phyloP scores from a whole-genome alignment of 1,284 basidiomycete genomes.

The Laetiporus sulphureus region DNA sequence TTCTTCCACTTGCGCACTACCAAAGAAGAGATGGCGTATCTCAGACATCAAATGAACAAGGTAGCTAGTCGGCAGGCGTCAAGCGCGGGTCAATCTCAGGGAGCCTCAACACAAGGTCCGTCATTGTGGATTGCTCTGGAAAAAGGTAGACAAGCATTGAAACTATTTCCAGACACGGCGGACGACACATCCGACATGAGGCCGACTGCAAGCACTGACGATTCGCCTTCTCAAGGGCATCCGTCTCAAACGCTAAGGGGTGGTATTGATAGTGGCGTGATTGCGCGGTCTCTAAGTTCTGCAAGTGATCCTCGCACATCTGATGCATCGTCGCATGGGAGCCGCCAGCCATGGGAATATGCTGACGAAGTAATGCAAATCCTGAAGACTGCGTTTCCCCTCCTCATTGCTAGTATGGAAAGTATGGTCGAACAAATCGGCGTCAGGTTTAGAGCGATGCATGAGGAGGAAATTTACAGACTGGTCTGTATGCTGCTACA shows the following conservation, averaged over 20 bases:
- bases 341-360: conserved; percentile 81
- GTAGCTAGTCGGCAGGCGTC: conserved; percentile 28
- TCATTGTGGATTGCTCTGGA: background rate
- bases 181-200: background rate
- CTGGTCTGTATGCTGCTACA: conserved; percentile 81
- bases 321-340: conserved; percentile 26
- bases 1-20: conserved; percentile 95
- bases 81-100: conserved; percentile 10
- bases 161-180: conserved; percentile 2
- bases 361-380: conserved; percentile 94
- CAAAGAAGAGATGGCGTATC: conserved; percentile 78
- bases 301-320: too few species aligned
- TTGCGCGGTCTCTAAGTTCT: background rate
- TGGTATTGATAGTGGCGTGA: too few species aligned
- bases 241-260: too few species aligned
- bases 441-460: conserved; percentile 84
- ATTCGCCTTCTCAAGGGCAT: conserved; percentile 5
- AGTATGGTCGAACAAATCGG: conserved; percentile 96
- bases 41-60: conserved; percentile 36
- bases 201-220: conserved; percentile 6
- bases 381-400: conserved; percentile 94
- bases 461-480: conserved; percentile 95
- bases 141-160: conserved; percentile 5
- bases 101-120: background rate
- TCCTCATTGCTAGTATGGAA: conserved; percentile 93